A percentile compares a stretch with the other conserved stretches of the same genome.
phyloP scores from a whole-genome alignment of 805 yeast species.

The Cyberlindnera suaveolens region DNA sequence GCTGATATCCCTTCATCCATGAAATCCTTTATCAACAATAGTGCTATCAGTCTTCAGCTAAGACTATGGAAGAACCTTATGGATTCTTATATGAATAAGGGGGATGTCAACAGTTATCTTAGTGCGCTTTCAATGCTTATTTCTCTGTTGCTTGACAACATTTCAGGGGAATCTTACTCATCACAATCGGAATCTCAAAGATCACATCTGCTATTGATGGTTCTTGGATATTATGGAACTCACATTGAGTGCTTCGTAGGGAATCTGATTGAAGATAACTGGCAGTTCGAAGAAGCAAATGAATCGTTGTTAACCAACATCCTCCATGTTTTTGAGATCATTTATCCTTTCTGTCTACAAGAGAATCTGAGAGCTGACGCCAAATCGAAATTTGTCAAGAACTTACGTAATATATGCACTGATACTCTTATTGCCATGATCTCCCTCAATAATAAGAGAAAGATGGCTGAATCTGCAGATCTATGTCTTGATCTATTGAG shows the following conservation, averaged over 20 bases:
- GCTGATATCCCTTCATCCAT: constrained; percentile 42
- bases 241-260: constrained; percentile 35
- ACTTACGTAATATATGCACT: constrained; percentile 35
- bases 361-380: constrained; percentile 24
- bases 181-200: constrained; percentile 28
- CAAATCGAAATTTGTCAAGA: constrained; percentile 6
- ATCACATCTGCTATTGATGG: constrained; percentile 36
- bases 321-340: constrained; percentile 32
- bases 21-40: constrained; percentile 49
- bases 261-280: constrained; percentile 24
- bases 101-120: constrained; percentile 31
- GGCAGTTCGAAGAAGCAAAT: constrained; percentile 25
- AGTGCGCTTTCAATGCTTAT: constrained; percentile 49
- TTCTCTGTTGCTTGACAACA: constrained; percentile 32
- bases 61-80: constrained; percentile 73
- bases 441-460: constrained; percentile 27
- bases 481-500: constrained; percentile 40
- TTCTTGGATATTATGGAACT: constrained; percentile 49
- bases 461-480: constrained; percentile 14
- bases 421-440: constrained; percentile 32
- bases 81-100: constrained; percentile 38
- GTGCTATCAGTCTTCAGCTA: constrained; percentile 61
- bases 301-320: constrained; percentile 18
- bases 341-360: constrained; percentile 26
- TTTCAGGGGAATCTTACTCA: constrained; percentile 20